These are phyloP conservation scores for Thecaphora thlaspeos DNA, from an alignment of 1,284 basidiomycete genomes.

Conservation along the genomic window DNA sequence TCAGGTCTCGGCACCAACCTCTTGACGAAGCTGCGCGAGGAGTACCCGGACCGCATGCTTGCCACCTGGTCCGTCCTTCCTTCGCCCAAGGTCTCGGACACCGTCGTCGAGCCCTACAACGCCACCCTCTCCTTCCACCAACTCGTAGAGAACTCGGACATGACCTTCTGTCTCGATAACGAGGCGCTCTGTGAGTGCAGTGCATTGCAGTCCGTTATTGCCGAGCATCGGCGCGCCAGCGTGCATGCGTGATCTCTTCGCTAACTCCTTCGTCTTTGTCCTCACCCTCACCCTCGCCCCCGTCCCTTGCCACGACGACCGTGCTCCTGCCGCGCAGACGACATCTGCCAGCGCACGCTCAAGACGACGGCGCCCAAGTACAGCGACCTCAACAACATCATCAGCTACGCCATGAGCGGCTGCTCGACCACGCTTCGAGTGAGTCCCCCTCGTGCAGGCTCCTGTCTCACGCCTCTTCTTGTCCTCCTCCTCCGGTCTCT, in stretches of 20 bases:
- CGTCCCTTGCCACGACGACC: no score
- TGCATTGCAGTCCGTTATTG: no score
- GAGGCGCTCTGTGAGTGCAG: slow-evolving; percentile 73
- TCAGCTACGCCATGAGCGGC: slow-evolving; percentile 96
- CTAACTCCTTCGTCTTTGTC: no score
- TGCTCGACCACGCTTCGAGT: slow-evolving; percentile 94
- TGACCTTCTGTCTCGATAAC: slow-evolving; percentile 89
- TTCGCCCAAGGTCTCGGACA: slow-evolving; percentile 91
- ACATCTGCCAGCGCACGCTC: slow-evolving; percentile 75
- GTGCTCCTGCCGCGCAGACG: slow-evolving; percentile 61
- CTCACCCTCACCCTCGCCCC: no score
- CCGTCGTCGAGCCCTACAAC: slow-evolving; percentile 94
- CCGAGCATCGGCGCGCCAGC: no score
- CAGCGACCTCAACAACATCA: slow-evolving; percentile 63
- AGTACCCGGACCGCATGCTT: slow-evolving; percentile 73
- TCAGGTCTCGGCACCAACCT: slow-evolving; percentile 51
- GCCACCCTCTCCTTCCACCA: slow-evolving; percentile 85
- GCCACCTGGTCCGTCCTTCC: slow-evolving; percentile 89
- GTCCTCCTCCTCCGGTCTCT: no score
- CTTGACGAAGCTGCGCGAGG: slow-evolving; percentile 58
- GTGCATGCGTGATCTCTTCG: no score
- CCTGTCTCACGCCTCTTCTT: no score
- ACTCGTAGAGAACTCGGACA: slow-evolving; percentile 81
- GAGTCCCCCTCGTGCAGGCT: no score
- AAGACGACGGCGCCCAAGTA: slow-evolving; percentile 65